Base-by-base conservation (phyloP, 768 basidiomycete genomes). In the Hydnomerulius pinastri region DNA sequence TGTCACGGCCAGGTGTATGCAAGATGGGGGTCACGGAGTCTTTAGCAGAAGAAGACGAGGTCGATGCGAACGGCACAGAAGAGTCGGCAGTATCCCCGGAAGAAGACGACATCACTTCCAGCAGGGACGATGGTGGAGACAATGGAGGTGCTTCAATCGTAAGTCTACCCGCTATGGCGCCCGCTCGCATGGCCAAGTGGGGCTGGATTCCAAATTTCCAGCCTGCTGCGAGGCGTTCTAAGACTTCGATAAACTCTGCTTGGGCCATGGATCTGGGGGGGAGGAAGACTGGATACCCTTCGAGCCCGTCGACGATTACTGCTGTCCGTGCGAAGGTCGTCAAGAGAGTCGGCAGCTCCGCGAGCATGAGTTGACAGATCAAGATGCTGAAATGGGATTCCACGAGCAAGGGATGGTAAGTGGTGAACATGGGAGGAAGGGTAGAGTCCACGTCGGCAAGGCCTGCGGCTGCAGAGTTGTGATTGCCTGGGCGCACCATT, bases 201-300 rank as follows among this genome's bases (percentile, higher is more conserved):
- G 83, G 77, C 51, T 81, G 78, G 11, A 78, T 66, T 6, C 89
- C 90, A 18, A 73, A 73, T 50, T 68, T 77, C 92, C 92, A 95
- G 1, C 89, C 86, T 8, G 77, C 69, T 0, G 88, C 85, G 36
- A 95, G 80, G 9, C 92, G 80, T 59, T 93, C 91, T 49, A 93
- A 74, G 7, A 90, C 76, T 67, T 95, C 92, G 50, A 91, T 73
- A 57, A 92, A 93, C 69, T 94, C 91, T 9, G 90, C 90, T 61
- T 95, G 92, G 0, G 87, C 84, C 86, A 93, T 90, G 11, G 90
- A 91, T 27, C 92, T 76, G 12, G 92, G 89, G 8, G 90, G 89
- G 0, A 91, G 72, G 68, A 95, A 95, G 40, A 95, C 77, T 7
- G 92, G 92, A 67, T 90, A 92, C 1, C 92, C 91, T 64, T 93